Base-by-base conservation (phyloP, 169 alveolate genomes). In the Plasmodium gonderi region DNA sequence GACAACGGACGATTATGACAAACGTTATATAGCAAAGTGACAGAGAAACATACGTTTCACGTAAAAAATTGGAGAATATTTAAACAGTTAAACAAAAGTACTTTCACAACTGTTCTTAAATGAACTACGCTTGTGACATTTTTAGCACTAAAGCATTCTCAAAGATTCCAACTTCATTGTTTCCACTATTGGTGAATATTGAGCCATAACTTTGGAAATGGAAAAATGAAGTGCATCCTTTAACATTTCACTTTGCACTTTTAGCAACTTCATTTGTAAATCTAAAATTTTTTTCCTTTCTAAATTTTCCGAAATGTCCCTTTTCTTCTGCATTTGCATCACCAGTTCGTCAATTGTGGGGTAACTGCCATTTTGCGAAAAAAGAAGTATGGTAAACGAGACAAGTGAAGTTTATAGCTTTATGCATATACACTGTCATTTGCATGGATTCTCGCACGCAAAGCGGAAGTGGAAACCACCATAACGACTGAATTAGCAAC, bases 291-390 rank as follows among this genome's bases (percentile, higher is more conserved):
- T 94, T 49, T 95, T 93, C 23, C 96, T 44, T n/a, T 79, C 95
- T 29, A 83, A 72, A 42, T 93, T 89, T 93, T 95, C 97, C n/a
- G 97, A 87, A 47, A 93, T 96, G 49, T 95, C 97, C 54, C 97
- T 72, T 78, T 80, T 95, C 93, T 94, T 95, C 64, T 95, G 96
- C 97, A 95, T 95, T 79, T 95, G 95, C 97, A 95, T 95, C 64
- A 95, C 97, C 45, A 89, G 94, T 68, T 95, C 97, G 67, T 95
- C 97, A 67, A 95, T 95, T 2, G 97, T 95, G 7, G 97, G 97
- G 91, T 95, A 95, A 11, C 96, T 89, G 45, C 38, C 26, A 80
- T 90, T 54, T 17, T 26, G 72, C 11, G 7, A 80, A 65, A 80
- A 80, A 47, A 17, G 11, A 42, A 23, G 45, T 20, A 76, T 44